These are phyloP conservation scores for Colletotrichum sp. DNA, from an alignment of 2,329 filamentous ascomycete species.

Conservation along the genomic window DNA sequence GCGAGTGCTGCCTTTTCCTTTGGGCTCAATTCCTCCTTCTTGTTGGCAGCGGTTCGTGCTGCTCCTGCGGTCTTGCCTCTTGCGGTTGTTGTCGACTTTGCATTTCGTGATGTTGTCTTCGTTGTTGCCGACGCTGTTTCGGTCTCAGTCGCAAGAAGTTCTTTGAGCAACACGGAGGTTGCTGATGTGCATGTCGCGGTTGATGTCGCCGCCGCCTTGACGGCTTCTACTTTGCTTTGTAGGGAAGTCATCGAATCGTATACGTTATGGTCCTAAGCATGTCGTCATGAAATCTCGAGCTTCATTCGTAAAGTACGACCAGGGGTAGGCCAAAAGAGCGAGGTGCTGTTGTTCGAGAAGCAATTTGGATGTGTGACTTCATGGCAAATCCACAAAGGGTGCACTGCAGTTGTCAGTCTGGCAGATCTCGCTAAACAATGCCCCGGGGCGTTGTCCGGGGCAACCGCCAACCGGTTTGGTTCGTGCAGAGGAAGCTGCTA, in stretches of 20 bases:
- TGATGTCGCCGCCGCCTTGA: conserved; percentile 59
- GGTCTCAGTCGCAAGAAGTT: conserved; percentile 44
- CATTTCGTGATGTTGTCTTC: conserved; percentile 26
- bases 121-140: conserved; percentile 13
- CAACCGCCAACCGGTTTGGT: conserved; percentile 9
- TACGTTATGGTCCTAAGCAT: conserved; percentile 32
- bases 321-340: background rate
- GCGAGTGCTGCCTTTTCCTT: conserved; percentile 72
- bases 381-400: background rate
- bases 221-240: conserved; percentile 49
- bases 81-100: conserved; percentile 26
- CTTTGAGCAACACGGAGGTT: conserved; percentile 52
- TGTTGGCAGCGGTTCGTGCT: conserved; percentile 35
- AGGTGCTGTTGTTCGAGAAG: conserved; percentile 14
- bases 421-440: conserved; percentile 22
- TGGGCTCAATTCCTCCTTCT: conserved; percentile 48
- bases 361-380: conserved; percentile 10
- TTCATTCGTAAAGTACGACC: background rate
- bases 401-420: conserved; percentile 14
- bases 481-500: background rate
- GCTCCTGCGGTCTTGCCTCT: conserved; percentile 31
- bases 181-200: conserved; percentile 58
- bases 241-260: conserved; percentile 45
- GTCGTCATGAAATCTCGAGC: conserved; percentile 27
- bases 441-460: conserved; percentile 16